A percentile compares a stretch with the other conserved stretches of the same genome.
These are phyloP conservation scores for Sordariomycetes sp. DNA, from an alignment of 2,329 filamentous ascomycete genomes.

Conservation along the genomic window DNA sequence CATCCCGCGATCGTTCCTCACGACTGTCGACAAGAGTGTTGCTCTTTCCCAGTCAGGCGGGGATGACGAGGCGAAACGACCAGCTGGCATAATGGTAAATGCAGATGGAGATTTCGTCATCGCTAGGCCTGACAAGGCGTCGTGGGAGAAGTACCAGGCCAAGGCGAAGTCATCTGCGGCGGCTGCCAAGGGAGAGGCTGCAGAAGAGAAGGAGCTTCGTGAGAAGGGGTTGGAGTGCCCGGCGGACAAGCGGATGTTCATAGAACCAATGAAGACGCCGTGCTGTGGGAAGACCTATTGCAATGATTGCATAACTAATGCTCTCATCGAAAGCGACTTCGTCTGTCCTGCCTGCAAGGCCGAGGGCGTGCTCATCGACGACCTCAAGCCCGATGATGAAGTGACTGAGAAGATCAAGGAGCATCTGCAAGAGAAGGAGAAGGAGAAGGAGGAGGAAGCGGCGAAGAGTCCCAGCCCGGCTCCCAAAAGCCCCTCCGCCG, in stretches of 20 bases:
- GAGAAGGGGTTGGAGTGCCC: constrained; percentile 85
- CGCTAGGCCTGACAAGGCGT: constrained; percentile 86
- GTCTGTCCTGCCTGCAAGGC: constrained; percentile 85
- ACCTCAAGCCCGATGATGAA: constrained; percentile 75
- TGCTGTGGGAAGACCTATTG: constrained; percentile 98
- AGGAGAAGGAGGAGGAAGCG: constrained; percentile 6
- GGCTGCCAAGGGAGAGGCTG: constrained; percentile 64
- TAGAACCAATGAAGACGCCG: constrained; percentile 97
- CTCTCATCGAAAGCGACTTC: constrained; percentile 96
- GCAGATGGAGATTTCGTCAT: constrained; percentile 96
- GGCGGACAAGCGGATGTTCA: constrained; percentile 95
- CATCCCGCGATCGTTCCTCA: constrained; percentile 89
- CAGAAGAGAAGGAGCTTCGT: constrained; percentile 77
- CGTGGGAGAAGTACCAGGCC: constrained; percentile 95
- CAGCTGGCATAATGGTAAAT: constrained; percentile 92
- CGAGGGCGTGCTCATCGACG: constrained; percentile 86
- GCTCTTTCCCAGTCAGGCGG: constrained; percentile 63
- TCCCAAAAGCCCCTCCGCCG: neutral
- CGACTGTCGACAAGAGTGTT: constrained; percentile 86
- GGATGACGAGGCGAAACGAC: constrained; percentile 69
- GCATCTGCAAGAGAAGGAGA: constrained; percentile 47
- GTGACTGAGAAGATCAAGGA: constrained; percentile 66
- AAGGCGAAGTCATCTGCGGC: constrained; percentile 74
- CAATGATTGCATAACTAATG: constrained; percentile 99
- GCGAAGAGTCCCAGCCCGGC: constrained; percentile 29